Base-by-base conservation (phyloP, 371 early-diverging fungal species). In the Aphelidium insulamus region DNA sequence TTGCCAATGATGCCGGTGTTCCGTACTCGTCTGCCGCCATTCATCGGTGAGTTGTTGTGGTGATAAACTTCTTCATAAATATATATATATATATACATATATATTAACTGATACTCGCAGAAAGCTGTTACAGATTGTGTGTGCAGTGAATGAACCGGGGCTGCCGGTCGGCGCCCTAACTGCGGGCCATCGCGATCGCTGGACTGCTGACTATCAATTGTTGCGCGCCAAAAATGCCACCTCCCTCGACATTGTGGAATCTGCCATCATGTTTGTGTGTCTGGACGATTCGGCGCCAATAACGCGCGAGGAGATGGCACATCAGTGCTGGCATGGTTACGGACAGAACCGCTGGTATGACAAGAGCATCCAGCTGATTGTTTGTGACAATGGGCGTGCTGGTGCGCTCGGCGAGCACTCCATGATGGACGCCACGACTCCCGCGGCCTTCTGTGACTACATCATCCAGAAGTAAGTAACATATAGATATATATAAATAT, bases 321-420 rank as follows among this genome's bases (percentile, higher is more conserved):
- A 70, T 37, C 67, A 68, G 21, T 77, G 75, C 57, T 91, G 87
- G 90, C 82, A 81, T 37, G 88, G 86, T 24, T 72, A 86, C 48
- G 92, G 86, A 21, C 66, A 70, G 38, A 92, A 92, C 62, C 72
- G 91, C 34, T 87, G 69, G 66, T 87, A 72, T 50, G 92, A 91
- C 60, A 90, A 88, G 55, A 59, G 81, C 12, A 55, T 77, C 33
- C 85, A 90, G 56, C 83, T 91, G 37, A 75, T 90, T 49, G 76
- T 88, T 26, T 84, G 76, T 54, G 87, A 86, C 23, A 88, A 94
- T 56, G 91, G 88, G 43, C 80, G 74, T 53, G 86, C 88, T 32
- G 94, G 90, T 22, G 84, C 88, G 65, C 65, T 67, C 36, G 88
- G 81, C 35, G 94, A 94, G 68, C 94, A 92, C 57, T 81, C 85